Percentiles rank a stretch among this genome's conserved stretches.
Evolutionary conservation across 2,329 filamentous ascomycete genomes (phyloP).

Genomic region (Paraconiothyrium brasiliense): DNA sequence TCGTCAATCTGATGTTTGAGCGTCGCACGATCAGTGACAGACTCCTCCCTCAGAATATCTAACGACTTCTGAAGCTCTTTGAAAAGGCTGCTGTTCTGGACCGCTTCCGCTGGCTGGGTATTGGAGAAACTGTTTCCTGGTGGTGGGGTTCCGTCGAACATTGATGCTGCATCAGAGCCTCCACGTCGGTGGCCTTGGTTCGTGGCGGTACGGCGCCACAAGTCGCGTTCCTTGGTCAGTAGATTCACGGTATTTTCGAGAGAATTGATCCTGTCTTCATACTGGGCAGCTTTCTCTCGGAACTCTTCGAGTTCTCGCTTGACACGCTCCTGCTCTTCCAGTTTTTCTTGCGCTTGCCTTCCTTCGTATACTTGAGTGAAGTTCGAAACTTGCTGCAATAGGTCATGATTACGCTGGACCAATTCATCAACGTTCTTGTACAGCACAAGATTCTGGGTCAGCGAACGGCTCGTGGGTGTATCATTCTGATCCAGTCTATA

Average conservation of each 20-base stretch:
- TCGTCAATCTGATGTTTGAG: constrained; percentile 86
- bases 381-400: constrained; percentile 83
- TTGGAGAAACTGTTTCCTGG: constrained; percentile 50
- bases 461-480: constrained; percentile 86
- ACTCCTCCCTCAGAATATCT: constrained; percentile 87
- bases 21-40: constrained; percentile 80
- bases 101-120: constrained; percentile 66
- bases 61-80: constrained; percentile 91
- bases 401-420: constrained; percentile 86
- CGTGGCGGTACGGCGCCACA: constrained; percentile 94
- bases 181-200: constrained; percentile 71
- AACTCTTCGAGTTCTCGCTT: constrained; percentile 77
- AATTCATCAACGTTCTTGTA: constrained; percentile 88
- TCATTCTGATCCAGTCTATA: constrained; percentile 69
- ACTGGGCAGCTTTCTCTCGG: constrained; percentile 77
- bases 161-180: constrained; percentile 69
- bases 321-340: constrained; percentile 63
- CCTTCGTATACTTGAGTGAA: constrained; percentile 91
- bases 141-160: constrained; percentile 61
- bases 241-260: constrained; percentile 68
- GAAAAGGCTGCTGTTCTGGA: constrained; percentile 78
- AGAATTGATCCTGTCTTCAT: constrained; percentile 84
- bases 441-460: constrained; percentile 86
- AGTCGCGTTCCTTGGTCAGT: constrained; percentile 94
- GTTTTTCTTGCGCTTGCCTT: constrained; percentile 76